These are phyloP conservation scores for Phytophthora hibernalis DNA, from an alignment of 352 stramenopile species.

Conservation along the genomic window DNA sequence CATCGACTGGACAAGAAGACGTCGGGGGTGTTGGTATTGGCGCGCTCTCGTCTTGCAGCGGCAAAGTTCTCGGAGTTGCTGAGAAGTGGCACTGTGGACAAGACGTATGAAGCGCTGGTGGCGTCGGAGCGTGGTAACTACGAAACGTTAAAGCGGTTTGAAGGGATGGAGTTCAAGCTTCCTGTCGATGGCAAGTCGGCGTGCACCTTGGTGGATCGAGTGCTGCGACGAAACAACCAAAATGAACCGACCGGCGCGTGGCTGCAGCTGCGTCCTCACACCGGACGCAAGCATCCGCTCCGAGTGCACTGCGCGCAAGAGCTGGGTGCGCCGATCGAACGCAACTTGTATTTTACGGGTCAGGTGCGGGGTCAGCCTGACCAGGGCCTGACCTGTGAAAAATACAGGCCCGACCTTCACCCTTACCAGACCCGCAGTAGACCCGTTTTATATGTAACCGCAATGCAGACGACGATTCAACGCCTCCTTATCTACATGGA, in stretches of 20 bases:
- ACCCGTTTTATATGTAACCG: no score
- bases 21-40: slow-evolving; percentile 70
- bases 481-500: no score
- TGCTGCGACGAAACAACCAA: slow-evolving; percentile 3
- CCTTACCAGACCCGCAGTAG: no score
- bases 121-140: slow-evolving; percentile 7
- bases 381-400: no score
- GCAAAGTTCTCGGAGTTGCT: slow-evolving; percentile 66
- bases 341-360: no score
- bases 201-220: slow-evolving; percentile 45
- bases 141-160: slow-evolving; percentile 20
- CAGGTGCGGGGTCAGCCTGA: no score
- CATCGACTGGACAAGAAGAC: slow-evolving; percentile 81
- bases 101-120: slow-evolving; percentile 74
- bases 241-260: slow-evolving; percentile 29
- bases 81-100: slow-evolving; percentile 44
- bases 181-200: slow-evolving; percentile 59
- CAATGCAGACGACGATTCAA: no score
- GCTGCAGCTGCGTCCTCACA: slow-evolving; percentile 53
- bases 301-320: slow-evolving; percentile 62
- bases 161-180: slow-evolving; percentile 39
- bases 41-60: slow-evolving; percentile 67
- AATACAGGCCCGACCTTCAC: no score
- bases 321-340: slow-evolving; percentile 55
- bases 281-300: slow-evolving; percentile 76